A percentile compares a stretch with the other conserved stretches of the same genome.
These are phyloP conservation scores for Arthrobotrys entomopaga DNA, from an alignment of 2,329 filamentous ascomycete genomes.

Conservation along the genomic window DNA sequence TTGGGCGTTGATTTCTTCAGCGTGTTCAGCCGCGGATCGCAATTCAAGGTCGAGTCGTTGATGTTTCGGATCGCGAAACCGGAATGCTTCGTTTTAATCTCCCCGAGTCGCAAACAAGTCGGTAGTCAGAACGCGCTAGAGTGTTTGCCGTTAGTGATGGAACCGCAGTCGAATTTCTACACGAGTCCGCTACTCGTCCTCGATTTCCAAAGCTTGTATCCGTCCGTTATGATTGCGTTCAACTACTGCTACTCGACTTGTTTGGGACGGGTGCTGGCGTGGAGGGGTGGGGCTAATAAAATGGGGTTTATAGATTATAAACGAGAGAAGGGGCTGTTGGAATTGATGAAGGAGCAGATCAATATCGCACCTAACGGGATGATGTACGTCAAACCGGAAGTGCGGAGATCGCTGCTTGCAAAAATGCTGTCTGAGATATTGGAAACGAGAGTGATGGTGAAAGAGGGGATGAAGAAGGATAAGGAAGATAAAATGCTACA, in stretches of 20 bases:
- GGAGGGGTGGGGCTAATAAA: constrained; percentile 85
- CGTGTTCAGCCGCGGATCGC: constrained; percentile 91
- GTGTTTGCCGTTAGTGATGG: constrained; percentile 95
- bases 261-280: constrained; percentile 82
- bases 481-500: constrained; percentile 88
- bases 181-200: constrained; percentile 87
- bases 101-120: constrained; percentile 89
- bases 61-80: constrained; percentile 99
- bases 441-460: constrained; percentile 97
- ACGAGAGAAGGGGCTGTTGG: constrained; percentile 77
- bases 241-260: constrained; percentile 99
- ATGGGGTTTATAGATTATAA: constrained; percentile 93
- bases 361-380: constrained; percentile 96
- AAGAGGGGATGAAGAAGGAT: constrained; percentile 90
- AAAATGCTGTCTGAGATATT: constrained; percentile 97
- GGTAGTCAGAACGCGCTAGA: constrained; percentile 87
- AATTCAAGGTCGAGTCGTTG: constrained; percentile 98
- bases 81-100: constrained; percentile 90
- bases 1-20: constrained; percentile 97
- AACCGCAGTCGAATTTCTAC: constrained; percentile 94
- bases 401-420: constrained; percentile 88
- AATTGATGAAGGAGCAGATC: constrained; percentile 82
- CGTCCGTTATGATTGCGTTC: constrained; percentile 98
- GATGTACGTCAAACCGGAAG: constrained; percentile 87
- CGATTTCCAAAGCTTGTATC: constrained; percentile 96